phyloP scores from a whole-genome alignment of 345 rosid genomes.

The Nephelium lappaceum region DNA sequence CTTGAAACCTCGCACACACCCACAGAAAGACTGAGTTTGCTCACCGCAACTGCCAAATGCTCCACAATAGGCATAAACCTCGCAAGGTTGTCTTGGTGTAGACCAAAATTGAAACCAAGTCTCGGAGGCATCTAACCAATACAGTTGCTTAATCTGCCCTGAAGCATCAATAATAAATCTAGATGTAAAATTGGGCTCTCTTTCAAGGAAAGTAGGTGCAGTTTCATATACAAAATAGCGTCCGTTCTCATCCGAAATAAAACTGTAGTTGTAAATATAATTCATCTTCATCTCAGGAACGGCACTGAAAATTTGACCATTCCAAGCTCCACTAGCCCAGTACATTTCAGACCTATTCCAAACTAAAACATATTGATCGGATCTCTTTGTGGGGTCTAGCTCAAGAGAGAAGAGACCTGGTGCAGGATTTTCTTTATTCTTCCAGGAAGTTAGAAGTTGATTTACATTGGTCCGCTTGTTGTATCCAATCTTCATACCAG shows the following conservation, averaged over 20 bases:
- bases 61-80: conserved; percentile 31
- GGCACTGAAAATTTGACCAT: conserved; percentile 12
- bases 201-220: background rate
- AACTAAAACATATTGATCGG: conserved; percentile 44
- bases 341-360: conserved; percentile 50
- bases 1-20: conserved; percentile 32
- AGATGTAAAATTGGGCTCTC: background rate
- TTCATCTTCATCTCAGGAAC: conserved; percentile 31
- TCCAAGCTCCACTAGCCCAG: conserved; percentile 71
- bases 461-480: conserved; percentile 41
- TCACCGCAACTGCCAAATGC: conserved; percentile 23
- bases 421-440: conserved; percentile 55
- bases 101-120: conserved; percentile 26
- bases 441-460: conserved; percentile 62
- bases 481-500: conserved; percentile 54
- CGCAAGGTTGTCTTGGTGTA: conserved; percentile 14
- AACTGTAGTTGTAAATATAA: conserved; percentile 21
- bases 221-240: conserved; percentile 14
- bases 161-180: background rate
- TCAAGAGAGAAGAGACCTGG: conserved; percentile 69
- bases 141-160: background rate
- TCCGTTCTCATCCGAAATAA: conserved; percentile 17
- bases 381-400: conserved; percentile 42
- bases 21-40: conserved; percentile 22
- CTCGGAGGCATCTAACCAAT: background rate